phyloP scores from a whole-genome alignment of 2,329 filamentous ascomycete genomes.

The Scytalidium lignicola region DNA sequence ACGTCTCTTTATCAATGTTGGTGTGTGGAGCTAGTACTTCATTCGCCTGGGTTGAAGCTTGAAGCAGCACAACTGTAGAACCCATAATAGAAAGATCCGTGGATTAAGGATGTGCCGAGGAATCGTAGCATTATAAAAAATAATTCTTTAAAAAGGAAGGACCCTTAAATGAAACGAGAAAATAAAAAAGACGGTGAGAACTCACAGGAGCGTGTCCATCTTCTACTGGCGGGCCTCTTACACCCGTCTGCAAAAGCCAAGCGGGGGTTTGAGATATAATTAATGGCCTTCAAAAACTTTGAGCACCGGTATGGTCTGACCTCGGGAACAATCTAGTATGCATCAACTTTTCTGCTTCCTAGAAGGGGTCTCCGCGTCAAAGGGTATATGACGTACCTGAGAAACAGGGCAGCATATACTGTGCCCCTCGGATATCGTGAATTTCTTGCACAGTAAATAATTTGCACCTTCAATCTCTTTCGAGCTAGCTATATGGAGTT shows the following conservation, averaged over 20 bases:
- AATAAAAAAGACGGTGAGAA: constrained; percentile 3
- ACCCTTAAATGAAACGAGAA: not conserved
- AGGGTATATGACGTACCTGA: not conserved
- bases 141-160: not conserved
- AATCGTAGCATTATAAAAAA: not conserved
- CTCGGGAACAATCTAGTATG: not conserved
- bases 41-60: not conserved
- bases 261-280: not conserved
- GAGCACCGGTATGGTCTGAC: not conserved
- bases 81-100: not conserved
- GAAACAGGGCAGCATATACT: not conserved
- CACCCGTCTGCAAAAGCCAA: not conserved
- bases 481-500: not conserved
- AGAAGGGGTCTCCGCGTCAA: not conserved
- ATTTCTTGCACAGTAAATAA: not conserved
- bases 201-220: constrained; percentile 46
- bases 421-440: not conserved
- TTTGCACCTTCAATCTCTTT: not conserved
- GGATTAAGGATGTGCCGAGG: not conserved
- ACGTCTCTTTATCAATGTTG: not conserved
- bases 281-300: not conserved
- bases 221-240: constrained; percentile 23
- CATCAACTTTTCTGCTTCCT: not conserved
- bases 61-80: not conserved
- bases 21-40: not conserved